Evolutionary conservation across 805 yeast genomes (phyloP).

Genomic region (Candida endomychidarum): DNA sequence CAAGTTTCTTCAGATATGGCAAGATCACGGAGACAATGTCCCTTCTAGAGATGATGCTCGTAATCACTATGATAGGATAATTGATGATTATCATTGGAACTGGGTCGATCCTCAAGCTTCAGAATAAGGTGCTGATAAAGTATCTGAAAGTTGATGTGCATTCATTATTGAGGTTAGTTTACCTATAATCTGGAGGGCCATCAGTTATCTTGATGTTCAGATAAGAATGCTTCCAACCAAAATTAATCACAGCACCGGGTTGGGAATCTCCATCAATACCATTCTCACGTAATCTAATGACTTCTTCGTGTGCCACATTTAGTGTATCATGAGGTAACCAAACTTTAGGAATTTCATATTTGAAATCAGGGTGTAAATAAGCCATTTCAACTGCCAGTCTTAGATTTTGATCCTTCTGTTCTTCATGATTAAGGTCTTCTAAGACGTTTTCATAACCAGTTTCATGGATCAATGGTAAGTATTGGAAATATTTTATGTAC

Average conservation of each 20-base stretch:
- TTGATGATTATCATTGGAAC: not conserved
- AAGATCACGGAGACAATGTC: too few relatives aligned
- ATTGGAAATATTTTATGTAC: slow-evolving; percentile 32
- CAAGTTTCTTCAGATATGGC: too few relatives aligned
- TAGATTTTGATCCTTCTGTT: not conserved
- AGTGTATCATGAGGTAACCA: slow-evolving; percentile 43
- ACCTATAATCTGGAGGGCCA: slow-evolving; percentile 42
- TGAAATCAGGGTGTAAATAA: slow-evolving; percentile 40
- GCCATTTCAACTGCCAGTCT: slow-evolving; percentile 24
- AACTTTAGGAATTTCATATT: slow-evolving; percentile 33
- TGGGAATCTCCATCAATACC: slow-evolving; percentile 23
- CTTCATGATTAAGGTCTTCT: slow-evolving; percentile 4
- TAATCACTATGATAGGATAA: too few relatives aligned
- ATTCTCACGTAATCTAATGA: slow-evolving; percentile 2
- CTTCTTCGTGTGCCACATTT: slow-evolving; percentile 10
- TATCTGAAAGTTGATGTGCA: too few relatives aligned
- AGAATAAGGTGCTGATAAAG: too few relatives aligned
- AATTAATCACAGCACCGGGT: slow-evolving; percentile 25
- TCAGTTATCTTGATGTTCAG: slow-evolving; percentile 21
- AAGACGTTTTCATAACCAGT: slow-evolving; percentile 1
- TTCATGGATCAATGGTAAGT: slow-evolving; percentile 21
- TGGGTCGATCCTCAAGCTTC: too few relatives aligned
- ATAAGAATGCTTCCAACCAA: slow-evolving; percentile 12
- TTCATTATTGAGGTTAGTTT: too few relatives aligned
- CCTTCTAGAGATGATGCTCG: too few relatives aligned